Conservation (phyloP, 75 land plant genomes). For the Cunninghamia lanceolata region DNA sequence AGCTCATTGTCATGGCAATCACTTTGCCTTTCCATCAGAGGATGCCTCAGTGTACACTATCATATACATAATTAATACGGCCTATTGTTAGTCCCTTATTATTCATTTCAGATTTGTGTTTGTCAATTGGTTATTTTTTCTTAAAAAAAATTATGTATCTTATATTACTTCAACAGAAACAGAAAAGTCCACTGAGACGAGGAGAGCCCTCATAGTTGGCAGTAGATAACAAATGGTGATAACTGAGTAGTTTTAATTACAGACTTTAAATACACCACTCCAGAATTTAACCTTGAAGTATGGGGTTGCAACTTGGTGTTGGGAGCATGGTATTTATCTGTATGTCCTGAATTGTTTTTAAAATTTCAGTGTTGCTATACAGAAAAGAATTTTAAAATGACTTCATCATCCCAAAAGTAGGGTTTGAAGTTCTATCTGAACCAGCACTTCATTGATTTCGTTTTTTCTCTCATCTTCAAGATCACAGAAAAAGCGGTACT, state of each 20-base stretch:
- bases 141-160: background rate
- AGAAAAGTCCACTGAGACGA: no score
- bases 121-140: background rate
- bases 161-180: background rate
- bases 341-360: background rate
- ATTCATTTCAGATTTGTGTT: background rate
- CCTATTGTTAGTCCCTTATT: background rate
- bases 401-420: background rate
- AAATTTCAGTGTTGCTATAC: background rate
- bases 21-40: background rate
- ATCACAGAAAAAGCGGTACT: background rate
- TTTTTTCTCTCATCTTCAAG: background rate
- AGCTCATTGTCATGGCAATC: no score
- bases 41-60: background rate
- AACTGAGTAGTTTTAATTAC: background rate
- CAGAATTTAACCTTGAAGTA: background rate
- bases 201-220: background rate
- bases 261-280: background rate
- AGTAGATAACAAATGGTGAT: background rate
- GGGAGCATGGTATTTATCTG: background rate
- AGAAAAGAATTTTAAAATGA: background rate
- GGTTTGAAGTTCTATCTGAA: background rate
- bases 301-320: background rate
- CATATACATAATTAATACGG: background rate
- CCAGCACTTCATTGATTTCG: background rate